These are phyloP conservation scores for Vitis hybrid DNA, from an alignment of 177 flowering plant species.

Conservation along the genomic window DNA sequence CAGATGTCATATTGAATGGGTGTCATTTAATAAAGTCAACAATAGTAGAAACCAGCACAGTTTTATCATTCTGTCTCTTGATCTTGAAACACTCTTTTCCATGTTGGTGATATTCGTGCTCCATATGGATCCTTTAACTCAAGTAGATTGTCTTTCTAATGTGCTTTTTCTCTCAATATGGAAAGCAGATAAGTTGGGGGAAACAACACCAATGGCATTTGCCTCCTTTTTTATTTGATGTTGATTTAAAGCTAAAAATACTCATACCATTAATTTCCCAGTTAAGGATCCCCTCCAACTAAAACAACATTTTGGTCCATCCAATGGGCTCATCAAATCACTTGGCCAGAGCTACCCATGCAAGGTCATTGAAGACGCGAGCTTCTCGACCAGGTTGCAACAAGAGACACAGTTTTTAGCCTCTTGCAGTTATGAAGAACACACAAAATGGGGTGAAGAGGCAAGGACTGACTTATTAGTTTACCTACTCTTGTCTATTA, in stretches of 20 bases:
- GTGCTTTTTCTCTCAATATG: too few species aligned
- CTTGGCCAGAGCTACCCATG: constrained; percentile 10
- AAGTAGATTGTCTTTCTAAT: too few species aligned
- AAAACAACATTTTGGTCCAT: constrained; percentile 15
- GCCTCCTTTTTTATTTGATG: too few species aligned
- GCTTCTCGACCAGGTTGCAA: neutral
- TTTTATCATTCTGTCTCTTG: too few species aligned
- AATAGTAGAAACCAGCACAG: too few species aligned
- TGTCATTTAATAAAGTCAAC: too few species aligned
- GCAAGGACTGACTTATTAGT: constrained; percentile 24
- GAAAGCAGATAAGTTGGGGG: too few species aligned
- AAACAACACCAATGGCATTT: too few species aligned
- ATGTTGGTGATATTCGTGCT: too few species aligned
- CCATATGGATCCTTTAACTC: too few species aligned
- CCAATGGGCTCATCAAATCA: constrained; percentile 36
- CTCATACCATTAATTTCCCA: neutral
- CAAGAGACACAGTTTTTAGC: constrained; percentile 40
- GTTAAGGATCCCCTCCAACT: constrained; percentile 20
- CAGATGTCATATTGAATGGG: too few species aligned
- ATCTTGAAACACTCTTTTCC: too few species aligned
- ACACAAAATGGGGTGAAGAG: constrained; percentile 66
- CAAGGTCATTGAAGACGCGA: neutral
- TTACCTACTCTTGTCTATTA: neutral
- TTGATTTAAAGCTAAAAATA: neutral
- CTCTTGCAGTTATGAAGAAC: constrained; percentile 44